phyloP scores from a whole-genome alignment of 23 red algal species.

The Agarophyton chilense region DNA sequence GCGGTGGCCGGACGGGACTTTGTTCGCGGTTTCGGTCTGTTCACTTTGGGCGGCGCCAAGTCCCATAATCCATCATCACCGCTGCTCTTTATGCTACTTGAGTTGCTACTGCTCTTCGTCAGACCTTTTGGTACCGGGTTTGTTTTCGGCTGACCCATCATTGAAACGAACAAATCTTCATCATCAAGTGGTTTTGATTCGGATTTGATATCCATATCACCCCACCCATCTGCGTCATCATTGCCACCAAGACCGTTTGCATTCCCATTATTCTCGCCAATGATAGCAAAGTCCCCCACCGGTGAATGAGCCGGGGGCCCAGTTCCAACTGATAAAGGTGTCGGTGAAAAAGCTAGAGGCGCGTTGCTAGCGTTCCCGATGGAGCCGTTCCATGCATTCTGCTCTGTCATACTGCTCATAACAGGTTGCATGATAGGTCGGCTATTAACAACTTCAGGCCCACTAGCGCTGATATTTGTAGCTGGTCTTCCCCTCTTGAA shows the following conservation, averaged over 20 bases:
- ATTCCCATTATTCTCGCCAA: neutral
- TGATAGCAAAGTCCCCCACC: neutral
- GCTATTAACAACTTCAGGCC: neutral
- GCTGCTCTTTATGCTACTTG: conserved; percentile 9
- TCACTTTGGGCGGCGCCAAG: conserved; percentile 38
- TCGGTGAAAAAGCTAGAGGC: neutral
- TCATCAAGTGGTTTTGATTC: neutral
- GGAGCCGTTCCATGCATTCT: neutral
- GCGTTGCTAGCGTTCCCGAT: neutral
- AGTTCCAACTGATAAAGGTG: neutral
- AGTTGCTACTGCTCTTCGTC: conserved; percentile 37
- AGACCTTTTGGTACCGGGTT: conserved; percentile 31
- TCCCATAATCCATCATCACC: conserved; percentile 52
- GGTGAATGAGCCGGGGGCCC: neutral
- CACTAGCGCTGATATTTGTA: neutral
- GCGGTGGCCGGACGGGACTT: neutral
- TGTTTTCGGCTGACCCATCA: conserved; percentile 53
- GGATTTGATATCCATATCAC: conserved; percentile 53
- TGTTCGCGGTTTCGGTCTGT: conserved; percentile 19
- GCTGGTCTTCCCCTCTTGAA: conserved; percentile 16
- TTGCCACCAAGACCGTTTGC: conserved; percentile 10
- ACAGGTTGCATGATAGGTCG: neutral
- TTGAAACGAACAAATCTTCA: conserved; percentile 57
- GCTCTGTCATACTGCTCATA: neutral
- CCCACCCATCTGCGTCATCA: conserved; percentile 45